phyloP scores from a whole-genome alignment of 352 stramenopile species.

The Plasmopara viticola region DNA sequence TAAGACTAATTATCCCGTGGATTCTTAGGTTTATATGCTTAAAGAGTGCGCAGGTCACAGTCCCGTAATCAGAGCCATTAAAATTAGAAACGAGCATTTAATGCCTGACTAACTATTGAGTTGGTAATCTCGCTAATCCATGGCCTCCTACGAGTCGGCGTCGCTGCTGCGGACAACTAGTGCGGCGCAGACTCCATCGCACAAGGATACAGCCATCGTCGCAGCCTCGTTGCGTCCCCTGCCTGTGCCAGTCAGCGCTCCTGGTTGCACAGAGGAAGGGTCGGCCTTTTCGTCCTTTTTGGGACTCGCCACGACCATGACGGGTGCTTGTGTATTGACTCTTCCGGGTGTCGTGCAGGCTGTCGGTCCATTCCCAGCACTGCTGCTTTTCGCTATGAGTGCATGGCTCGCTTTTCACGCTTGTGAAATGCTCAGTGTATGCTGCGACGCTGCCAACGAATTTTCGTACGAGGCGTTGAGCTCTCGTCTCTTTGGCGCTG shows the following conservation, averaged over 20 bases:
- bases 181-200: slow-evolving; percentile 17
- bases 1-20: no score
- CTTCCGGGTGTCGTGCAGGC: slow-evolving; percentile 61
- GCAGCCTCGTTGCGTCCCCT: slow-evolving; percentile 2
- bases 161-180: slow-evolving; percentile 31
- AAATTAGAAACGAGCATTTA: no score
- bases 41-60: no score
- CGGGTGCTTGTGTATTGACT: slow-evolving; percentile 70
- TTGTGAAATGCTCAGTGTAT: slow-evolving; percentile 66
- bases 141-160: slow-evolving; percentile 1
- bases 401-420: slow-evolving; percentile 60
- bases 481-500: slow-evolving; percentile 59
- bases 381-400: slow-evolving; percentile 49
- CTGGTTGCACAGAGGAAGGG: slow-evolving; percentile 37
- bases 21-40: no score
- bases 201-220: slow-evolving; percentile 7
- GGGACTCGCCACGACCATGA: slow-evolving; percentile 79
- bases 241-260: slow-evolving; percentile 1
- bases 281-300: slow-evolving; percentile 71
- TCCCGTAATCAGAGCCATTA: no score
- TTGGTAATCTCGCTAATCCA: not conserved
- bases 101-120: not conserved
- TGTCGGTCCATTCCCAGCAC: slow-evolving; percentile 39
- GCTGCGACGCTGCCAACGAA: slow-evolving; percentile 52
- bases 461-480: slow-evolving; percentile 81